phyloP scores from a whole-genome alignment of 345 rosid species.

The Citrus medica region DNA sequence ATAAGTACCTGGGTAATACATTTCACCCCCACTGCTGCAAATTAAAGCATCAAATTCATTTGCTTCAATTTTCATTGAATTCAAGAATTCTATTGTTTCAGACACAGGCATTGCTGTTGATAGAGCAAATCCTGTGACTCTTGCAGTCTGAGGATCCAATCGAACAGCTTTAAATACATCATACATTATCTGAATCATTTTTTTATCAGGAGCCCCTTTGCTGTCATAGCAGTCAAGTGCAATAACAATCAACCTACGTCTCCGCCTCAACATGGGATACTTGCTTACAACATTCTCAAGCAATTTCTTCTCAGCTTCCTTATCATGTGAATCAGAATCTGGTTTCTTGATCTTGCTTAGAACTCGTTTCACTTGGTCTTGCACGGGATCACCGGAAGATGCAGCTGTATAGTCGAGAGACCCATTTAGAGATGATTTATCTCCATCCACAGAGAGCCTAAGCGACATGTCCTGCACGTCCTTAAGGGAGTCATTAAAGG shows the following conservation, averaged over 20 bases:
- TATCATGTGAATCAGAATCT: conserved; percentile 36
- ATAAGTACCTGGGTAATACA: conserved; percentile 75
- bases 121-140: conserved; percentile 65
- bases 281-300: conserved; percentile 52
- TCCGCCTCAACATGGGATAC: conserved; percentile 72
- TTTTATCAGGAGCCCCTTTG: conserved; percentile 60
- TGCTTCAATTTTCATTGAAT: conserved; percentile 60
- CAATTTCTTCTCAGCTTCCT: conserved; percentile 46
- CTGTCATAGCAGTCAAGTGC: conserved; percentile 74
- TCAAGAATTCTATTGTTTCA: conserved; percentile 57
- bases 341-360: conserved; percentile 68
- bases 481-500: conserved; percentile 82
- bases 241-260: conserved; percentile 69
- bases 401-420: conserved; percentile 43
- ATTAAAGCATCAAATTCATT: conserved; percentile 83
- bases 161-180: conserved; percentile 63
- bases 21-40: conserved; percentile 90
- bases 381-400: conserved; percentile 36
- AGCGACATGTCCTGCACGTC: conserved; percentile 96
- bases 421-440: conserved; percentile 55
- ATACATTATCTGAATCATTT: conserved; percentile 57
- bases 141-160: conserved; percentile 54
- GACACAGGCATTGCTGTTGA: conserved; percentile 82
- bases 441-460: conserved; percentile 91
- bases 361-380: conserved; percentile 70